Base-by-base conservation (phyloP, 139 green algal species). In the Ettlia oleoabundans region DNA sequence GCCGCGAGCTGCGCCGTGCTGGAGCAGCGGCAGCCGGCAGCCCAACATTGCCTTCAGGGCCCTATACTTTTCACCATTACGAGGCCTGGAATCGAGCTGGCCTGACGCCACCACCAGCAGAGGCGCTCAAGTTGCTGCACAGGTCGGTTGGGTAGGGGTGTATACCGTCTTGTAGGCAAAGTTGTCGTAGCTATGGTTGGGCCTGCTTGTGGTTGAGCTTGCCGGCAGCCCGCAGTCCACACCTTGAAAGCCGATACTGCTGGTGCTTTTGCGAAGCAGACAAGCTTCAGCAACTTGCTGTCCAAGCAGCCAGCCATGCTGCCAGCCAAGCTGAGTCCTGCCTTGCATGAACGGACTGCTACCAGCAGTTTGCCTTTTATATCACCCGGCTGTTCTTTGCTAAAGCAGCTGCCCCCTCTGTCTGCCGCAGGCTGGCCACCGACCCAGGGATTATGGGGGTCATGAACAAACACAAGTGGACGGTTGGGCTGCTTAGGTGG, bases 391-490 rank as follows among this genome's bases (percentile, higher is more conserved):
- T 4, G 63, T 24, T 13, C 2, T 32, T 70, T 42, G 63, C 32
- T 70, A 33, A 19, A 24, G 4, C 32, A 1, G 63, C 4, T 33
- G 7, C 37, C 10, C 37, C 5, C 37, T 42, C 66, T 41, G 15
- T 43, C 66, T 26, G 37, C 32, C 35, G n/a, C 81, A 86, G 64
- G 52, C 71, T 76, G n/a, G 72, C 81, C 5, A 35, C 63, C 6
- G 95, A 98, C 83, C 87, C 89, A 1, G 95, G 92, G 24, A 94
- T 98, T 64, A 37, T 87, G 19, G 89, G 83, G 2, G 83, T 97
- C n/a, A 97, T 98, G 94, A 38, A 38, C 13, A 84, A 89, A 66
- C 89, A 96, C 53, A 51, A 77, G 69, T 93, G 65, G 79, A 55
- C 21, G 1, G 93, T 98, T 15, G 91, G 90, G 5, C 41, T 89